These are phyloP conservation scores for Pleomassaria siparia DNA, from an alignment of 2,329 filamentous ascomycete genomes.

Conservation along the genomic window DNA sequence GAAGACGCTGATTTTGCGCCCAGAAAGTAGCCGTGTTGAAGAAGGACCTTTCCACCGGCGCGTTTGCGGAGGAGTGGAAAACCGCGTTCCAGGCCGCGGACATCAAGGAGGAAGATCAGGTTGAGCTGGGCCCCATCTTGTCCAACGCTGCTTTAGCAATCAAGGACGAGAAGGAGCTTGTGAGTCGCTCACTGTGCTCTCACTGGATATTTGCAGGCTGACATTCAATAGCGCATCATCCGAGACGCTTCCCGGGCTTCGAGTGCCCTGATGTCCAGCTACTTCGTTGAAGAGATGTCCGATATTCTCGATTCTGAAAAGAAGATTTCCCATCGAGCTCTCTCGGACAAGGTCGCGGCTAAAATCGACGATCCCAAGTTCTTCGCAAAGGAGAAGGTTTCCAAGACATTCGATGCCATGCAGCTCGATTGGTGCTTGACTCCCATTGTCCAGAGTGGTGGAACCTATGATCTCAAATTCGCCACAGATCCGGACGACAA, in stretches of 20 bases:
- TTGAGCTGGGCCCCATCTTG: conserved; percentile 80
- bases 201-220: conserved; percentile 1
- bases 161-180: conserved; percentile 92
- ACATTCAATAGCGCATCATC: conserved; percentile 68
- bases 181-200: conserved; percentile 37
- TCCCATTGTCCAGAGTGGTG: conserved; percentile 90
- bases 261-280: conserved; percentile 91
- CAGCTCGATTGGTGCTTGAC: conserved; percentile 95
- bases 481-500: conserved; percentile 75
- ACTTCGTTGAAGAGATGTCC: conserved; percentile 98
- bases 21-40: conserved; percentile 85
- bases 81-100: conserved; percentile 70
- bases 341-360: conserved; percentile 83
- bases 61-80: conserved; percentile 97
- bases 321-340: conserved; percentile 85
- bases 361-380: conserved; percentile 95
- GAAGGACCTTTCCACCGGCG: conserved; percentile 82
- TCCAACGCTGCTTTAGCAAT: conserved; percentile 83
- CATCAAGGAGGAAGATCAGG: conserved; percentile 83
- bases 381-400: conserved; percentile 84
- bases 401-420: conserved; percentile 79
- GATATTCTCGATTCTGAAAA: conserved; percentile 94
- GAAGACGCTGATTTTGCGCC: conserved; percentile 49
- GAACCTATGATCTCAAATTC: conserved; percentile 89
- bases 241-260: conserved; percentile 92